Evolutionary conservation across 75 land plant genomes (phyloP).

Genomic region (Picea sitchensis): DNA sequence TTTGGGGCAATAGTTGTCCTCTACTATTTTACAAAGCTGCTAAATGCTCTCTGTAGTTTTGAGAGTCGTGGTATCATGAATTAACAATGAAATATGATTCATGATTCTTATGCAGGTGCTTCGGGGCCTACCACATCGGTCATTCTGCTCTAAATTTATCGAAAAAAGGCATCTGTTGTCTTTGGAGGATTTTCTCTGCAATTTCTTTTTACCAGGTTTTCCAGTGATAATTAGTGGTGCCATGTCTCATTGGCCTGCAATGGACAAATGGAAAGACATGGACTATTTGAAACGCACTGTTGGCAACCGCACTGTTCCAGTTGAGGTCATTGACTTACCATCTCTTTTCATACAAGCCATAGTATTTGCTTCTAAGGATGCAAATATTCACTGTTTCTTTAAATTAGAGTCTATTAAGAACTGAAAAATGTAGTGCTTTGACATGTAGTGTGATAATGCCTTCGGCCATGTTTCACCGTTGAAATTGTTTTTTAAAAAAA

Average conservation of each 20-base stretch:
- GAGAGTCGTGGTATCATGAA: not conserved
- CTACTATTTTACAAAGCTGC: not conserved
- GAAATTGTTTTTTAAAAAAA: too few species aligned
- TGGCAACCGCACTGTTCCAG: constrained; percentile 92
- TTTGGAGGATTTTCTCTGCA: constrained; percentile 67
- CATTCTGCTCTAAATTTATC: constrained; percentile 32
- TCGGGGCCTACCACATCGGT: constrained; percentile 51
- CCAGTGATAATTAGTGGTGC: constrained; percentile 78
- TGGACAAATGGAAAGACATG: constrained; percentile 74
- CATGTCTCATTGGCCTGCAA: constrained; percentile 91
- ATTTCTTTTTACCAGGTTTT: constrained; percentile 53
- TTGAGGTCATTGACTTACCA: constrained; percentile 64
- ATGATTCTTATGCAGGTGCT: constrained; percentile 38
- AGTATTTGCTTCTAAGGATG: not conserved
- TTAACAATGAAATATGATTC: not conserved
- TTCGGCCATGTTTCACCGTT: too few species aligned
- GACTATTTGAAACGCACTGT: constrained; percentile 66
- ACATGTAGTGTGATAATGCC: not conserved
- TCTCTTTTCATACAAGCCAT: not conserved
- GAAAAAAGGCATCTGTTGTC: constrained; percentile 24
- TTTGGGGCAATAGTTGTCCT: not conserved
- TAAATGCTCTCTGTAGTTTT: not conserved
- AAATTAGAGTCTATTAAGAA: not conserved
- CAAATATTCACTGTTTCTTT: not conserved
- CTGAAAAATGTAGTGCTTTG: not conserved